Base-by-base conservation (phyloP, 768 basidiomycete species). In the Punctularia strigosozonata region DNA sequence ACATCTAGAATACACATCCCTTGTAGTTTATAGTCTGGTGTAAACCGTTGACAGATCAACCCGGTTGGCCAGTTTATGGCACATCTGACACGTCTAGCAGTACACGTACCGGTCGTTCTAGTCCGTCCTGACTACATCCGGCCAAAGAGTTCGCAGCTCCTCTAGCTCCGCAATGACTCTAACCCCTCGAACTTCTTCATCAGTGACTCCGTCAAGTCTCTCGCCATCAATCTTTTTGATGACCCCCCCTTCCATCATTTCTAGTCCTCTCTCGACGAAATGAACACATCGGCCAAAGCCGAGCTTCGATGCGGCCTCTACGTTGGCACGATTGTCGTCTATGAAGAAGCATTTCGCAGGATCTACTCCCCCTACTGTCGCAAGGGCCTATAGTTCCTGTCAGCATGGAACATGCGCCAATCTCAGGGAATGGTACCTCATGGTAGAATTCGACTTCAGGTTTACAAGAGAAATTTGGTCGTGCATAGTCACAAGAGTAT, bases 211-310 rank as follows among this genome's bases (percentile, higher is more conserved):
- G 13, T 63, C 63, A 38, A 58, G 54, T 23, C 61, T 63, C 24
- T 57, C 50, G 19, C 39, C 49, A 4, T 50, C 71, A 33, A 63
- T 55, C 19, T 68, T 59, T 53, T 68, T 77, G 38, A 61, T 51
- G 49, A 57, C 68, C 4, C 78, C 77, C 1, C 80, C 78, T 50
- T 85, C 80, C 49, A 77, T 64, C 15, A 64, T 62, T 36, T 77
- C 71, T 7, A 79, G 47, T 1, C 77, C 79, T n/a, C 53, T 53
- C 56, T 89, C 86, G 46, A 75, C 74, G 47, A 86, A 89, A 50
- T 87, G 80, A 3, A 75, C 82, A 33, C 80, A 80, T 42, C 71
- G 69, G 0, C 66, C 73, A 87, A 87, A 90, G 2, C 78, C 78
- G 8, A 78, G 56, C 14, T 58, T 57, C 39, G 64, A 65, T 6